These are phyloP conservation scores for Striga asiatica DNA, from an alignment of 257 asterid genomes.

Conservation along the genomic window DNA sequence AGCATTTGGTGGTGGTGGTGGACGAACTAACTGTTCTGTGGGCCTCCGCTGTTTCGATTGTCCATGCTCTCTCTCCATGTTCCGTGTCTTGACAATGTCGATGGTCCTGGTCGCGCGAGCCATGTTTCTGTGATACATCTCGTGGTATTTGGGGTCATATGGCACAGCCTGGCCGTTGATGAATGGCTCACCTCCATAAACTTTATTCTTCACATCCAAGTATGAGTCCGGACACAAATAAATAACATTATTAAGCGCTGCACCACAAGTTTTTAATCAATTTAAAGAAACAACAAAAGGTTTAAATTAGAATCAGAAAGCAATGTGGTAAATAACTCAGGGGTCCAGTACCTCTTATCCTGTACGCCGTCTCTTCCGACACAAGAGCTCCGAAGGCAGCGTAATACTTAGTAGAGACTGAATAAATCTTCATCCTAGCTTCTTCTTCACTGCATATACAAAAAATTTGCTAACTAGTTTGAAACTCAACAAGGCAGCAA, in stretches of 20 bases:
- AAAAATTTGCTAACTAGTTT: neutral
- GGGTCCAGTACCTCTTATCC: constrained; percentile 24
- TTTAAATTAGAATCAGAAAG: neutral
- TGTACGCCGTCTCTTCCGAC: constrained; percentile 68
- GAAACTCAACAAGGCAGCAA: neutral
- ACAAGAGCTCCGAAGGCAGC: constrained; percentile 97
- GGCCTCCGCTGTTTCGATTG: too few relatives aligned
- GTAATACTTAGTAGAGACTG: constrained; percentile 78
- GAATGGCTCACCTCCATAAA: constrained; percentile 98
- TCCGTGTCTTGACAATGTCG: constrained; percentile 54
- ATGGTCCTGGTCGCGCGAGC: constrained; percentile 70
- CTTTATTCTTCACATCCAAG: constrained; percentile 73
- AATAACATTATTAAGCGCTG: constrained; percentile 65
- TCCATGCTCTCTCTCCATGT: constrained; percentile 37
- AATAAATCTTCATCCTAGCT: constrained; percentile 88
- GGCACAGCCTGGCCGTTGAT: constrained; percentile 82
- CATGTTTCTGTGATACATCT: constrained; percentile 88
- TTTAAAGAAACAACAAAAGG: neutral
- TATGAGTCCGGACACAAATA: constrained; percentile 99
- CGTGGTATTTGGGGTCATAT: constrained; percentile 84
- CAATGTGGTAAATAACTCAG: too few relatives aligned
- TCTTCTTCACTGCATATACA: constrained; percentile 63
- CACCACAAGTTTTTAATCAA: constrained; percentile 16
- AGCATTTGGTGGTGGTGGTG: neutral
- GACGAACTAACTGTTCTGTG: neutral